Evolutionary conservation across 768 basidiomycete species (phyloP).

Genomic region (Thelephora aurantiotincta): DNA sequence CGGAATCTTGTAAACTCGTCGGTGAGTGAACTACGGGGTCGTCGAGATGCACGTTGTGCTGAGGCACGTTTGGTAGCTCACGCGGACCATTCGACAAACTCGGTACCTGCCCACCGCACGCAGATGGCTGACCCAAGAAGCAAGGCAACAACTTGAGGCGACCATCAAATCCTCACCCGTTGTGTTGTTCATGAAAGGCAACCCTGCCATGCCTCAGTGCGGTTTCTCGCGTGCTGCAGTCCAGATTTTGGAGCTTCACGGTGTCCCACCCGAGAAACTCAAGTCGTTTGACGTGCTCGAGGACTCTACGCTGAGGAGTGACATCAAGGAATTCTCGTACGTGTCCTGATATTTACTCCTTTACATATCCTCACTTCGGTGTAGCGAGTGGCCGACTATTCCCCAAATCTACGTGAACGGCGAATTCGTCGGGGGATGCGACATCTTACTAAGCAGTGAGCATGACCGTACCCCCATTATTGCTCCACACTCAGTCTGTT

Average conservation of each 20-base stretch:
- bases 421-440: slow-evolving; percentile 94
- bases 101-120: slow-evolving; percentile 15
- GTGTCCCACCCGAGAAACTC: slow-evolving; percentile 68
- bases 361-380: not conserved
- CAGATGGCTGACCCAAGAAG: slow-evolving; percentile 50
- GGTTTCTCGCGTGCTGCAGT: slow-evolving; percentile 93
- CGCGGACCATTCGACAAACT: slow-evolving; percentile 1
- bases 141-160: slow-evolving; percentile 47
- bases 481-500: slow-evolving; percentile 1
- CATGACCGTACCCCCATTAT: slow-evolving; percentile 11
- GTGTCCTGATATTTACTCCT: slow-evolving; percentile 19
- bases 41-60: not conserved
- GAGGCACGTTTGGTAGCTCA: not conserved
- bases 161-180: slow-evolving; percentile 68
- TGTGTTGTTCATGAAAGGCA: slow-evolving; percentile 98
- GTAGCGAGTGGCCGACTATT: slow-evolving; percentile 94
- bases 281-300: slow-evolving; percentile 84
- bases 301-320: slow-evolving; percentile 67
- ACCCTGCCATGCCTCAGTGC: slow-evolving; percentile 73
- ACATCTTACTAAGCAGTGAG: slow-evolving; percentile 85
- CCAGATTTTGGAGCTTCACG: slow-evolving; percentile 78
- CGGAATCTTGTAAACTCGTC: not conserved
- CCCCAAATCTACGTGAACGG: slow-evolving; percentile 92
- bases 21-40: not conserved
- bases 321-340: slow-evolving; percentile 95